These are phyloP conservation scores for Amorphotheca resinae DNA, from an alignment of 495 filamentous ascomycete genomes.

Conservation along the genomic window DNA sequence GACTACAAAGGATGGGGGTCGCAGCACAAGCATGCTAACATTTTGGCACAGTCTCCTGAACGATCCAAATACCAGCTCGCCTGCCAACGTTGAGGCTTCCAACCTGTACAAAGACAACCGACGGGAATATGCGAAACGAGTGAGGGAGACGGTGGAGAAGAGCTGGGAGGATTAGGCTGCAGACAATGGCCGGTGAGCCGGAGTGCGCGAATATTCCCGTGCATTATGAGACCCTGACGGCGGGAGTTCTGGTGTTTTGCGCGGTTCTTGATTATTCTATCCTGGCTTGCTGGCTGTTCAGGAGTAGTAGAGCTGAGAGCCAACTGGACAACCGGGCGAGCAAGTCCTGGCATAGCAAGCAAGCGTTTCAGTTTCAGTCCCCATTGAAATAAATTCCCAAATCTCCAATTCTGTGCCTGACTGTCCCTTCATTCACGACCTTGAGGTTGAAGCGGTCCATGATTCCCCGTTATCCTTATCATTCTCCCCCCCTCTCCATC, in stretches of 20 bases:
- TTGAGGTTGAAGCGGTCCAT: no score
- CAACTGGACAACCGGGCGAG: constrained; percentile 12
- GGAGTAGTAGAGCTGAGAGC: background rate
- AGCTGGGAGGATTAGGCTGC: constrained; percentile 78
- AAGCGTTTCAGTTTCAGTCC: background rate
- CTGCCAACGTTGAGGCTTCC: constrained; percentile 94
- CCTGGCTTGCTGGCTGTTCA: background rate
- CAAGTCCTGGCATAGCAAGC: background rate
- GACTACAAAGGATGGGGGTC: background rate
- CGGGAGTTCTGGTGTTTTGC: constrained; percentile 13
- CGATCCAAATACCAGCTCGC: constrained; percentile 94
- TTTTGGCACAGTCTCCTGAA: constrained; percentile 70
- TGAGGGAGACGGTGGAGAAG: constrained; percentile 95
- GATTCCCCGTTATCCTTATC: no score
- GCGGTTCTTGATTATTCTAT: constrained; percentile 1
- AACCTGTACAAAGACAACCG: constrained; percentile 98
- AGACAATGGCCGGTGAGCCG: no score
- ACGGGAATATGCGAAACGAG: constrained; percentile 88
- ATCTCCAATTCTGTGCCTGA: background rate
- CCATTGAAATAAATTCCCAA: background rate
- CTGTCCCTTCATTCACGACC: constrained; percentile 1
- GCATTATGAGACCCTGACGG: constrained; percentile 3
- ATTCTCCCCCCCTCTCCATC: no score
- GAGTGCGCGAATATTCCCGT: background rate
- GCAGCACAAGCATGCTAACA: background rate